Evolutionary conservation across 768 basidiomycete species (phyloP).

Genomic region (Naganishia friedmannii): DNA sequence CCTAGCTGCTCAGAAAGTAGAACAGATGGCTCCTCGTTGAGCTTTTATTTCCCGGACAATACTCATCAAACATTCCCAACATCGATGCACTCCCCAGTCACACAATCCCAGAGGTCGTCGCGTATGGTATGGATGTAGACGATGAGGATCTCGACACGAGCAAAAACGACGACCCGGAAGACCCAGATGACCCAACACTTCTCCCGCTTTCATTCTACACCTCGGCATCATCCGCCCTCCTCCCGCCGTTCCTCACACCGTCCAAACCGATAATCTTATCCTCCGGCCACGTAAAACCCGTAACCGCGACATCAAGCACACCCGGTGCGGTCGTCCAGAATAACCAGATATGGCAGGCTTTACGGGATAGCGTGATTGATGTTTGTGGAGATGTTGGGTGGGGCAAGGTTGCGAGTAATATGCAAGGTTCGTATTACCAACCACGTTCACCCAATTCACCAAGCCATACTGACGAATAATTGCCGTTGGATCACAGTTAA

Average conservation of each 20-base stretch:
- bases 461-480: no score
- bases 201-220: slow-evolving; percentile 26
- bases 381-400: slow-evolving; percentile 31
- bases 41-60: slow-evolving; percentile 28
- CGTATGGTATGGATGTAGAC: neutral
- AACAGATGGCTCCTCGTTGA: slow-evolving; percentile 34
- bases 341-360: slow-evolving; percentile 30
- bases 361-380: slow-evolving; percentile 27
- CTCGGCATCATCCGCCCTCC: slow-evolving; percentile 1
- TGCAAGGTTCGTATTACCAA: slow-evolving; percentile 30
- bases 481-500: no score
- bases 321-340: slow-evolving; percentile 22
- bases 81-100: neutral
- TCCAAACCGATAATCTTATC: slow-evolving; percentile 23
- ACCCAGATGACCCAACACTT: slow-evolving; percentile 17
- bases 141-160: neutral
- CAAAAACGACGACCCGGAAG: slow-evolving; percentile 12
- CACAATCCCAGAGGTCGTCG: neutral
- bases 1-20: slow-evolving; percentile 9
- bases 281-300: slow-evolving; percentile 2
- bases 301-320: neutral
- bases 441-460: no score
- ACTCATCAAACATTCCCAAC: neutral
- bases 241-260: slow-evolving; percentile 22
- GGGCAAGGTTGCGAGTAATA: slow-evolving; percentile 29